Percentiles rank a stretch among this genome's conserved stretches.
Evolutionary conservation across 495 filamentous ascomycete species (phyloP).

Genomic region (Schizothecium vesticola): DNA sequence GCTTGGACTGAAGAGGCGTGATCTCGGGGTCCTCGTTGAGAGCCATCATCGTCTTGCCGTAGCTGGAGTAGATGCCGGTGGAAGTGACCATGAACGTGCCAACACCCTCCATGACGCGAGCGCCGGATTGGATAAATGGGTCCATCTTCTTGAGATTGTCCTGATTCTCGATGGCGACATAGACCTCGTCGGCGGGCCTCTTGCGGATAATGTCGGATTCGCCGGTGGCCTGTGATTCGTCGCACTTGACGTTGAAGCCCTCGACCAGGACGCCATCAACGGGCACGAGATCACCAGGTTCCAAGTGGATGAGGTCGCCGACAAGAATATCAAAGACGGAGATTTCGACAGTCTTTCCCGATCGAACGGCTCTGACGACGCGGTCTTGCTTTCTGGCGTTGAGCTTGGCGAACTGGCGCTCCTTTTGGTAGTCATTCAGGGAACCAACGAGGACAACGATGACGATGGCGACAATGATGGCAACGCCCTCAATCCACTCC

Average conservation of each 20-base stretch:
- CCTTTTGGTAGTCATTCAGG: conserved; percentile 74
- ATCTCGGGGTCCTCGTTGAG: conserved; percentile 84
- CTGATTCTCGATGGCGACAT: conserved; percentile 67
- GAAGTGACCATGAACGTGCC: conserved; percentile 83
- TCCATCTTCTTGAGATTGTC: conserved; percentile 78
- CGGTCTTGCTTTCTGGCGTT: conserved; percentile 80
- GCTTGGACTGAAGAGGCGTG: conserved; percentile 89
- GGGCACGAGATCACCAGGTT: conserved; percentile 70
- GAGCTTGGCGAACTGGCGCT: conserved; percentile 71
- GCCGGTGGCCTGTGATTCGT: conserved; percentile 79
- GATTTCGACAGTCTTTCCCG: conserved; percentile 65
- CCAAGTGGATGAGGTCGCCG: conserved; percentile 67
- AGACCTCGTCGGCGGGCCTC: conserved; percentile 69
- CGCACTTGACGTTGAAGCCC: conserved; percentile 71
- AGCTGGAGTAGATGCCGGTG: conserved; percentile 79
- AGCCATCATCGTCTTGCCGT: conserved; percentile 92
- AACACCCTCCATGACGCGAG: conserved; percentile 87
- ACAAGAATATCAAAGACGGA: conserved; percentile 68
- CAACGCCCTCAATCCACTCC: conserved; percentile 77
- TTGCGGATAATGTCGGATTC: conserved; percentile 81
- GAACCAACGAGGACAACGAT: conserved; percentile 73
- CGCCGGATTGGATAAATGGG: conserved; percentile 89
- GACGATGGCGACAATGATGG: conserved; percentile 69
- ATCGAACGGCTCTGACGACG: conserved; percentile 68
- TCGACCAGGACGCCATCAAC: conserved; percentile 70